Base-by-base conservation (phyloP, 192 early-diverging fungal genomes). In the Coemansia sp. region DNA sequence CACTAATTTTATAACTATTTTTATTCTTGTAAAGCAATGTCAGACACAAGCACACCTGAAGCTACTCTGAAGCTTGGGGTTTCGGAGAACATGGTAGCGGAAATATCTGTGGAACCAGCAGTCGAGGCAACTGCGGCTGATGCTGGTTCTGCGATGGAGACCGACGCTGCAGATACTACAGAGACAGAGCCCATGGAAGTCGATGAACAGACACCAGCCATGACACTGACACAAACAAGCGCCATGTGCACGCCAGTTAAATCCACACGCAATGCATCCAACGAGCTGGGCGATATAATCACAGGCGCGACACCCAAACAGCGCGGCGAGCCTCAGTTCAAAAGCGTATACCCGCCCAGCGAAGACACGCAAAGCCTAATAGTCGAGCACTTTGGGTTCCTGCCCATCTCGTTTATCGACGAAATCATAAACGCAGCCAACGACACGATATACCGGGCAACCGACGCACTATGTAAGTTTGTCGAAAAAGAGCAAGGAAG, bases 331-430 rank as follows among this genome's bases (percentile, higher is more conserved):
- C 65, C 71, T 4, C 61, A 59, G 62, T 71, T 67, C 38, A 67
- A 68, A 47, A 71, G 77, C 36, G 71, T 74, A 54, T 81, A 81
- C 25, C 79, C 79, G 49, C 79, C 79, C 3, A 73, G 69, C 66
- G 74, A 74, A 49, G 53, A 56, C 7, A 62, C 79, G 18, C 69
- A 73, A 55, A 72, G 70, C 56, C 64, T 89, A 10, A 56, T 89
- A 49, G 87, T 85, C 31, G 89, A 93, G 72, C 89, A 91, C 66
- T 87, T 93, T 76, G 91, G 90, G 20, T 93, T 91, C 63, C 71
- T 85, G 12, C 90, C 91, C 1, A 70, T 91, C n/a, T 82, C 87
- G 9, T 89, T 91, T 60, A 84, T 95, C 44, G 91, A 93, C 81
- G 89, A 92, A 53, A 82, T 91, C 24, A 85, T 92, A 73, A 88